Percentiles rank a stretch among this genome's conserved stretches.
phyloP scores from a whole-genome alignment of 23 red algal species.

The Gracilariopsis chorda region DNA sequence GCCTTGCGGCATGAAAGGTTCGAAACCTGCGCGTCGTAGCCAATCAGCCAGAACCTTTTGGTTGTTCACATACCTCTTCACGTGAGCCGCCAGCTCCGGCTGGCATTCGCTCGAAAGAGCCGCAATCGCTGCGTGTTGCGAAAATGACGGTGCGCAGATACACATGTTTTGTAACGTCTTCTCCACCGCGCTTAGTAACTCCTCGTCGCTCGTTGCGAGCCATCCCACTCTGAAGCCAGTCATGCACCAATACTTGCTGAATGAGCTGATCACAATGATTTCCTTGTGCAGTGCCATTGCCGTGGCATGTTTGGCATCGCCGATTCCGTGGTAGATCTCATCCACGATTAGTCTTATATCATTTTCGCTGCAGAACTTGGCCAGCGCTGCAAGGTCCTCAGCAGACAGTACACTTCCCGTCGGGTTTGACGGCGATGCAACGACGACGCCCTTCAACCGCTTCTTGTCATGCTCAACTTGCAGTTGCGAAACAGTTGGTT shows the following conservation, averaged over 20 bases:
- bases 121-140: conserved; percentile 38
- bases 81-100: not conserved
- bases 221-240: conserved; percentile 52
- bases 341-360: conserved; percentile 36
- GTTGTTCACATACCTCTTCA: not conserved
- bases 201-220: conserved; percentile 4
- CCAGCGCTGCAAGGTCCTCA: not conserved
- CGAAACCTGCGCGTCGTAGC: conserved; percentile 2
- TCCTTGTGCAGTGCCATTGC: not conserved
- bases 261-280: conserved; percentile 1
- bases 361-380: not conserved
- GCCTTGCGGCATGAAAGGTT: not conserved
- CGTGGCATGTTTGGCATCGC: not conserved
- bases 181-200: not conserved
- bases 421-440: conserved; percentile 62
- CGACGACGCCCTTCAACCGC: conserved; percentile 9
- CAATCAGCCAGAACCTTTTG: not conserved
- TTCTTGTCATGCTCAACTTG: not conserved
- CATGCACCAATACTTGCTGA: conserved; percentile 64
- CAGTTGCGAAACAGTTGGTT: conserved; percentile 23
- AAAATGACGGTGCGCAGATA: conserved; percentile 39
- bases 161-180: conserved; percentile 31
- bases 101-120: not conserved
- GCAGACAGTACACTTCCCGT: conserved; percentile 17
- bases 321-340: conserved; percentile 67